Percentiles rank a stretch among this genome's conserved stretches.
These are phyloP conservation scores for Aspergillus bridgeri DNA, from an alignment of 495 filamentous ascomycete species.

Conservation along the genomic window DNA sequence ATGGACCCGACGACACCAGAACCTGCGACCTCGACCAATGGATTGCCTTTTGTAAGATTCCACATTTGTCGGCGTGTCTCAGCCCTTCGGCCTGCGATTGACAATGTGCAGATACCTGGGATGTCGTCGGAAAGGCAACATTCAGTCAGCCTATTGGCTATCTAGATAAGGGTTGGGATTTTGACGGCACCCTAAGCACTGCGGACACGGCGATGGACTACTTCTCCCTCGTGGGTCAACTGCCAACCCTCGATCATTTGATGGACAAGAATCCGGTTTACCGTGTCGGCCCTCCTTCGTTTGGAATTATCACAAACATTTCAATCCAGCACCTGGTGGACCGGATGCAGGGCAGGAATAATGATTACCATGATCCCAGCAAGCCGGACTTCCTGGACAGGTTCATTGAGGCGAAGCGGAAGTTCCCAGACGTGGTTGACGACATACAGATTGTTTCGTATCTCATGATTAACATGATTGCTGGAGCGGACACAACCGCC, in stretches of 20 bases:
- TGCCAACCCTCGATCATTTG: conserved; percentile 58
- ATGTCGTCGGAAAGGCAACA: conserved; percentile 29
- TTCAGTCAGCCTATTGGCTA: conserved; percentile 37
- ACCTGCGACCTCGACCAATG: conserved; percentile 30
- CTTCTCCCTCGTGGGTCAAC: conserved; percentile 46
- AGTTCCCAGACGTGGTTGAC: conserved; percentile 26
- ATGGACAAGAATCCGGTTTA: conserved; percentile 56
- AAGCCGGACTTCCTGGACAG: conserved; percentile 31
- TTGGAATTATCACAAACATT: conserved; percentile 22
- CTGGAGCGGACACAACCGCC: conserved; percentile 41
- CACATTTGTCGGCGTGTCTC: neutral
- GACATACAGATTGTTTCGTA: conserved; percentile 32
- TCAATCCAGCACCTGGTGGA: conserved; percentile 23
- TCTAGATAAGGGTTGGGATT: conserved; percentile 34
- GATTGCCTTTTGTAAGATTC: conserved; percentile 25
- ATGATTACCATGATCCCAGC: conserved; percentile 14
- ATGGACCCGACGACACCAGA: conserved; percentile 14
- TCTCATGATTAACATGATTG: conserved; percentile 39
- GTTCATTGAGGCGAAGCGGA: conserved; percentile 33
- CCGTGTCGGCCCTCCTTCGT: conserved; percentile 21
- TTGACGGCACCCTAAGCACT: conserved; percentile 17
- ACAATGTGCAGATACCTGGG: conserved; percentile 30
- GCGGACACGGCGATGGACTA: conserved; percentile 19
- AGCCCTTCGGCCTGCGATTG: neutral
- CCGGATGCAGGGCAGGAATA: conserved; percentile 17